Evolutionary conservation across 2,329 filamentous ascomycete species (phyloP), one percentile per base, ranked within the genome.

Genomic region (Calonectria leucothoes): DNA sequence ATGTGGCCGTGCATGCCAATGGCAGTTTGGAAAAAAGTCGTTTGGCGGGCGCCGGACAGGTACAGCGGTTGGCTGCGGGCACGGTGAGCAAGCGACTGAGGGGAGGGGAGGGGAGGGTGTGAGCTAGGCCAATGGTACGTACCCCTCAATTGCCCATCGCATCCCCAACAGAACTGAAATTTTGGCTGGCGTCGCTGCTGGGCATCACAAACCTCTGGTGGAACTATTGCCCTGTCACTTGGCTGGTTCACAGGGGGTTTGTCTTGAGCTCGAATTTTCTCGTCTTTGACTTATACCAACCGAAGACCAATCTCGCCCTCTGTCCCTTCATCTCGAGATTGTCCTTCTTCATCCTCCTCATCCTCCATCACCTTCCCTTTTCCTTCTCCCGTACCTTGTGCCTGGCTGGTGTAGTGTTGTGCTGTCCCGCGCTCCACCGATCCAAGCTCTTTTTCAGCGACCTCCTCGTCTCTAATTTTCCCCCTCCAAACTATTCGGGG

Each of bases 111-210:
- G 67, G 61, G 70, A 72, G 70, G 70, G 70, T 69, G 70, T 66
- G 69, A 70, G 66, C 66, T 51, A 69, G 70, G 76, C 76, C 73
- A 57, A 73, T 74, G 79, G 79, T 80, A 80, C 78, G 78, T 80
- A 80, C 77, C 78, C 78, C 77, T 79, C 76, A 76, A 78, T 78
- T 59, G 70, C 49, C 70, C 70, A 72, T 72, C 57, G 49, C 70
- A 82, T 85, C 85, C 85, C 85, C 85, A 87, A 86, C 82, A 85
- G 82, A 85, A 84, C 83, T 83, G 83, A 84, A 85, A 74, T 81
- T 81, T 80, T 80, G 78, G 77, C 78, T 79, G 78, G 78, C 69
- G 75, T 80, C 77, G 76, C 77, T 76, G 75, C 76, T 80, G 78
- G 74, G 76, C 73, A 78, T 78, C 73, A 74, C 78, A 72, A 66